phyloP scores from a whole-genome alignment of 1,284 basidiomycete genomes.

The Polyporus tsugae region DNA sequence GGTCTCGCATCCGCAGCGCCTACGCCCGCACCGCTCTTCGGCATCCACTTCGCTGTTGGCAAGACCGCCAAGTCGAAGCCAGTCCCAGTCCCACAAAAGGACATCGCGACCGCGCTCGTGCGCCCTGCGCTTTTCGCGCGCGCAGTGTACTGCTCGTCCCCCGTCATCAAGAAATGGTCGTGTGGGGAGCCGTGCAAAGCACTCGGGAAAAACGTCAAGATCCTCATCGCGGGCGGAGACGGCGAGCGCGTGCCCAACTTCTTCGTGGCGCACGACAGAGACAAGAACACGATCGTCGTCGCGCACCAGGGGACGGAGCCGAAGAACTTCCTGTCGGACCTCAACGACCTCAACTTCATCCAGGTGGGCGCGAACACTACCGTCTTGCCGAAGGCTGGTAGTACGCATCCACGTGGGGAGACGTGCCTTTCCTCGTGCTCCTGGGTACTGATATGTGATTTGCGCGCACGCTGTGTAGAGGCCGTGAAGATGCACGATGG shows the following conservation, averaged over 20 bases:
- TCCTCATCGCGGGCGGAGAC: slow-evolving; percentile 66
- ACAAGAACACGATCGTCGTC: slow-evolving; percentile 49
- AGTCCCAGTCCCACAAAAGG: slow-evolving; percentile 33
- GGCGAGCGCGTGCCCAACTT: slow-evolving; percentile 42
- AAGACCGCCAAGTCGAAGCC: slow-evolving; percentile 23
- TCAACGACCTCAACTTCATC: slow-evolving; percentile 50
- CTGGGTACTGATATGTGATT: not conserved
- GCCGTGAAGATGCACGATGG: slow-evolving; percentile 51
- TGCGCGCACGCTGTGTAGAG: slow-evolving; percentile 22
- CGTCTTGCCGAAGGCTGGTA: slow-evolving; percentile 44
- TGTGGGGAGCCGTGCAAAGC: slow-evolving; percentile 50
- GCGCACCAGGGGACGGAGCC: slow-evolving; percentile 58
- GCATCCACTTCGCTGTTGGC: slow-evolving; percentile 28
- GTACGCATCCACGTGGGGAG: slow-evolving; percentile 27
- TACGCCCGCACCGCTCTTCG: slow-evolving; percentile 7
- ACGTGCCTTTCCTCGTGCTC: not conserved
- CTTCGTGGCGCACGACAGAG: slow-evolving; percentile 51
- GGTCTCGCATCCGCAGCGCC: slow-evolving; percentile 12
- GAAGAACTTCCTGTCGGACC: slow-evolving; percentile 49
- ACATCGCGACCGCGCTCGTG: slow-evolving; percentile 40
- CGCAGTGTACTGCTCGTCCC: slow-evolving; percentile 50
- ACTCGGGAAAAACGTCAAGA: slow-evolving; percentile 56
- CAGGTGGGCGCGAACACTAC: slow-evolving; percentile 47
- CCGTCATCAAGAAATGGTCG: slow-evolving; percentile 43
- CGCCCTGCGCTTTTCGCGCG: slow-evolving; percentile 51